Percentiles rank a stretch among this genome's conserved stretches.
Evolutionary conservation across 2,329 filamentous ascomycete genomes (phyloP).

Genomic region (Colletotrichum sp.): DNA sequence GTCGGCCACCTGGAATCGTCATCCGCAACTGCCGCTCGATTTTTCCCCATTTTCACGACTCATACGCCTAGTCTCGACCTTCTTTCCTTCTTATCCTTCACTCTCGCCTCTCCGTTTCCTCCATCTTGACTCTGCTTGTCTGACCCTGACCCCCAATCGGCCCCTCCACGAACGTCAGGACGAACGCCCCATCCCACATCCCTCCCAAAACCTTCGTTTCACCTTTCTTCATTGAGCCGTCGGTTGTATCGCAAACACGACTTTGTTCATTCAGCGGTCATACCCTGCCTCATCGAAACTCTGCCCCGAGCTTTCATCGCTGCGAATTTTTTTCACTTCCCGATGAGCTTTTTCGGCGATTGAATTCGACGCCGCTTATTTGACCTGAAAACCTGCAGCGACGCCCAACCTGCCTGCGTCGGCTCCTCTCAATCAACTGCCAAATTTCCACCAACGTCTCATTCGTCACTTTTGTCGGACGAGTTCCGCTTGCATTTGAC

Average conservation of each 20-base stretch:
- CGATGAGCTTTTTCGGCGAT: neutral
- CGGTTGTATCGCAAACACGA: slow-evolving; percentile 4
- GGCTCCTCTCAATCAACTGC: neutral
- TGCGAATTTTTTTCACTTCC: neutral
- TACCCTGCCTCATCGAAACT: neutral
- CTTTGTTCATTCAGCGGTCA: neutral
- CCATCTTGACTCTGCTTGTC: neutral
- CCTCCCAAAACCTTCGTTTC: slow-evolving; percentile 16
- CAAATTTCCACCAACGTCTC: neutral
- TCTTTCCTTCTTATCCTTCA: neutral
- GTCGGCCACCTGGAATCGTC: neutral
- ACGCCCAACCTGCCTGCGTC: neutral
- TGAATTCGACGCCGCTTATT: neutral
- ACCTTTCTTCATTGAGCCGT: neutral
- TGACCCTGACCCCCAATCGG: neutral
- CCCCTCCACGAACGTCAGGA: slow-evolving; percentile 5
- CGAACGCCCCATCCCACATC: slow-evolving; percentile 13
- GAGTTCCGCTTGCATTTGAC: neutral
- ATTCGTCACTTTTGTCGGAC: neutral
- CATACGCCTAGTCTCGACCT: neutral
- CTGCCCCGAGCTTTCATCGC: neutral
- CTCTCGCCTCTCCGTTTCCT: neutral
- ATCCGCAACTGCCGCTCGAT: neutral
- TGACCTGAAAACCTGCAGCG: neutral
- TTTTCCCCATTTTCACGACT: neutral